Evolutionary conservation across 75 land plant species (phyloP).

Genomic region (Cupressus sempervirens): DNA sequence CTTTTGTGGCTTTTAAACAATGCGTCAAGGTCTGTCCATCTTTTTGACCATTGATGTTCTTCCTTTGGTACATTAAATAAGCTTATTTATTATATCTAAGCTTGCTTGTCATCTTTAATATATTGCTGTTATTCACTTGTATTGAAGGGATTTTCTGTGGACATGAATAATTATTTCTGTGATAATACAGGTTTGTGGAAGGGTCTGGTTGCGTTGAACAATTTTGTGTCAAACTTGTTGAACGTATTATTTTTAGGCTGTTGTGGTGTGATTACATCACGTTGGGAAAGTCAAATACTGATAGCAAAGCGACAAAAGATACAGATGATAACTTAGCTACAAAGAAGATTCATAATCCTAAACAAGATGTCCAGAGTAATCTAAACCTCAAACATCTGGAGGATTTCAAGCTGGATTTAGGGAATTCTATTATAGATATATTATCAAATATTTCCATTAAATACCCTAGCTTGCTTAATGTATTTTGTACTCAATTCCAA

Average conservation of each 20-base stretch:
- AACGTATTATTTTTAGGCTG: constrained; percentile 48
- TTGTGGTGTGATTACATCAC: constrained; percentile 66
- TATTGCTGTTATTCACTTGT: neutral
- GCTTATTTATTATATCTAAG: neutral
- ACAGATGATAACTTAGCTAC: neutral
- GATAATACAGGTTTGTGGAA: constrained; percentile 41
- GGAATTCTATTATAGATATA: constrained; percentile 59
- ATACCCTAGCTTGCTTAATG: constrained; percentile 31
- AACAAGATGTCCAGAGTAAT: constrained; percentile 7
- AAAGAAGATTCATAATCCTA: neutral
- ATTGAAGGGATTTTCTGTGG: neutral
- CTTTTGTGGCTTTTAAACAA: constrained; percentile 69
- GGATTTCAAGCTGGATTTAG: constrained; percentile 53
- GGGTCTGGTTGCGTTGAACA: constrained; percentile 21
- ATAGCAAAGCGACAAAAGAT: constrained; percentile 4
- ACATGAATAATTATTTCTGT: neutral
- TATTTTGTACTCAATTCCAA: constrained; percentile 51
- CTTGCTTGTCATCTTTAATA: neutral
- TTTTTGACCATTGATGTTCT: neutral
- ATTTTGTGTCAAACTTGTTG: constrained; percentile 36
- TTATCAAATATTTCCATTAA: constrained; percentile 35
- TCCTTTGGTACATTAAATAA: neutral
- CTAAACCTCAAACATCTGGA: constrained; percentile 21
- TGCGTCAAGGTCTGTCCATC: constrained; percentile 56
- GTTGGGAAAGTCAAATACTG: constrained; percentile 11